Base-by-base conservation (phyloP, 2,329 filamentous ascomycete genomes). In the Curvularia sp. region DNA sequence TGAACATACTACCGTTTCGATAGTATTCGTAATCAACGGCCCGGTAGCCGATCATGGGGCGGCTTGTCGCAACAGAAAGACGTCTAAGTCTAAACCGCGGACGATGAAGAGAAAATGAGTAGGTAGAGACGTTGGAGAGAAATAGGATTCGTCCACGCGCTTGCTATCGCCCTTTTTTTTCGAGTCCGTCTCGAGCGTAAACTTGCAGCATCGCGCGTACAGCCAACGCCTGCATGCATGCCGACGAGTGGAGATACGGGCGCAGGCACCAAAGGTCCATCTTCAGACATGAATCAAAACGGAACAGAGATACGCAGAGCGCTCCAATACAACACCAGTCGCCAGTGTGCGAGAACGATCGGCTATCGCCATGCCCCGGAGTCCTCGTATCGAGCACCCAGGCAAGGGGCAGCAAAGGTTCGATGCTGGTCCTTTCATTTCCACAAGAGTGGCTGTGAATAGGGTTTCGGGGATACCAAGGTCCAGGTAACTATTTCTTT, bases 191-290 rank as follows among this genome's bases (percentile, higher is more conserved):
- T 39, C 30, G 21, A 55, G 42, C 34, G 34, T 50, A 54, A 49
- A 18, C 36, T 32, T 50, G 55, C 42, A 49, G 47, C 23, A 32
- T 34, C 19, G 50, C 43, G 51, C 42, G 25, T 49, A 23, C 21
- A 43, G 13, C 19, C 28, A 54, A 46, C 41, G 58, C 46, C 51
- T 34, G 42, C 58, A 51, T 58, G 47, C 27, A 45, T 28, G 38
- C 48, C 38, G 38, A 41, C n/a, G 15, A 41, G 49, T 28, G 30
- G 36, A 28, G 39, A 39, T 34, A 27, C 28, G 30, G 32, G 21
- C 42, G 23, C 38, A 19, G 49, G 42, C 53, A 41, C 46, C 12
- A 43, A 46, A 50, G 9, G 13, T 34, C 49, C 21, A 13, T 52
- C 48, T 50, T 48, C 9, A 23, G 15, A 41, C 38, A n/a, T 7